phyloP scores from a whole-genome alignment of 371 early-diverging fungal species.

The Ordospora colligata region DNA sequence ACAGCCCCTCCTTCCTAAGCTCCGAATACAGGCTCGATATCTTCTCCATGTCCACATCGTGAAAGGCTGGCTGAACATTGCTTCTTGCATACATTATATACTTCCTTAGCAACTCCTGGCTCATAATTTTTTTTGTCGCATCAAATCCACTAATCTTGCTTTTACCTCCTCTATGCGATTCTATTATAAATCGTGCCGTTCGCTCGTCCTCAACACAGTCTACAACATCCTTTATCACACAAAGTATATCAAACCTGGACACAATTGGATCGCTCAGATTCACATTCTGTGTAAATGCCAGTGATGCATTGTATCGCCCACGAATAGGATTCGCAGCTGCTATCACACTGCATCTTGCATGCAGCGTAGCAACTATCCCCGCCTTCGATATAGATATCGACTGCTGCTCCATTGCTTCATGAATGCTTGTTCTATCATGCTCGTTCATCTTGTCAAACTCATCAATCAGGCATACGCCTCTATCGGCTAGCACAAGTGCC shows the following conservation, averaged over 20 bases:
- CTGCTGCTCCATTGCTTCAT: slow-evolving; percentile 99
- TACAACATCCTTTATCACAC: slow-evolving; percentile 83
- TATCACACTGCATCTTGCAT: slow-evolving; percentile 85
- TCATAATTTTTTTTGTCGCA: not conserved
- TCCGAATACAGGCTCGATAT: slow-evolving; percentile 75
- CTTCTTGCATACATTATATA: slow-evolving; percentile 91
- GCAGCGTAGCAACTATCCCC: slow-evolving; percentile 82
- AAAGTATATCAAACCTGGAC: slow-evolving; percentile 96
- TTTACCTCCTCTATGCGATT: slow-evolving; percentile 65
- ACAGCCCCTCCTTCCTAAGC: slow-evolving; percentile 77
- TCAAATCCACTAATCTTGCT: slow-evolving; percentile 52
- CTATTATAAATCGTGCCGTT: slow-evolving; percentile 84
- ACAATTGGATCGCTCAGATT: slow-evolving; percentile 94
- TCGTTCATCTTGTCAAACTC: slow-evolving; percentile 99
- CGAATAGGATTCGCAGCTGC: slow-evolving; percentile 96
- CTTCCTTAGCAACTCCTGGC: slow-evolving; percentile 72
- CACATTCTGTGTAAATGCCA: slow-evolving; percentile 91
- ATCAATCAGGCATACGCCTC: slow-evolving; percentile 91
- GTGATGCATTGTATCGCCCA: slow-evolving; percentile 85
- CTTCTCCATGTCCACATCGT: slow-evolving; percentile 76
- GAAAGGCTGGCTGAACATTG: slow-evolving; percentile 71
- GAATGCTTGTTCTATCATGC: slow-evolving; percentile 79
- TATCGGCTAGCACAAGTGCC: slow-evolving; percentile 91
- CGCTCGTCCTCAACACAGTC: slow-evolving; percentile 75
- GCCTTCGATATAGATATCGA: slow-evolving; percentile 93